Conservation (phyloP, 1,284 basidiomycete genomes). For the Porogramme epimiltina region DNA sequence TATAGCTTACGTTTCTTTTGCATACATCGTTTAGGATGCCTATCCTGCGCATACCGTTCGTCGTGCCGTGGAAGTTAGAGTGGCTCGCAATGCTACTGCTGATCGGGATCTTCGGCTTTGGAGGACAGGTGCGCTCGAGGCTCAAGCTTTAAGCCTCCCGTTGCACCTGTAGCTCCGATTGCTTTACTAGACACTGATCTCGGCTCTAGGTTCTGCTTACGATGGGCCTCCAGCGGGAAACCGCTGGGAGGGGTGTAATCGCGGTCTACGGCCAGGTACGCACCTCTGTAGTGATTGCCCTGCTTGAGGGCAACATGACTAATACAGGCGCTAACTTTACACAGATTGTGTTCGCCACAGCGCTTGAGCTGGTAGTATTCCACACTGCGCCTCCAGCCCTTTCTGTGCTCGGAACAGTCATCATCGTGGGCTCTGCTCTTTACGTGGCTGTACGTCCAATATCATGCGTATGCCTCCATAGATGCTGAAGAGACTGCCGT, state of each 20-base stretch:
- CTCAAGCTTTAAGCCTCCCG: too few species aligned
- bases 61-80: slow-evolving; percentile 49
- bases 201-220: slow-evolving; percentile 50
- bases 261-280: slow-evolving; percentile 62
- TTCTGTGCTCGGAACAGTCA: slow-evolving; percentile 55
- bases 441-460: slow-evolving; percentile 58
- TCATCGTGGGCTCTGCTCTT: slow-evolving; percentile 61
- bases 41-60: slow-evolving; percentile 38
- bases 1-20: not conserved
- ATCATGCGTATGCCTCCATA: not conserved
- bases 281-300: not conserved
- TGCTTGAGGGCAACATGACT: not conserved
- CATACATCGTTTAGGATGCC: slow-evolving; percentile 43
- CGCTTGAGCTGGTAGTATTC: slow-evolving; percentile 65
- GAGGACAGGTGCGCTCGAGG: slow-evolving; percentile 47
- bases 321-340: too few species aligned
- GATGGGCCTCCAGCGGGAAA: slow-evolving; percentile 67
- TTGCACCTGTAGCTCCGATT: not conserved
- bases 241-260: slow-evolving; percentile 61
- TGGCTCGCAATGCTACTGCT: slow-evolving; percentile 48
- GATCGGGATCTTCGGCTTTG: slow-evolving; percentile 61
- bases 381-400: slow-evolving; percentile 51
- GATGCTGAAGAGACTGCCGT: not conserved
- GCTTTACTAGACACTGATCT: not conserved
- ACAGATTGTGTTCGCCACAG: slow-evolving; percentile 65